A percentile compares a stretch with the other conserved stretches of the same genome.
These are phyloP conservation scores for Hydrangea macrophylla DNA, from an alignment of 148 eudicot species.

Conservation along the genomic window DNA sequence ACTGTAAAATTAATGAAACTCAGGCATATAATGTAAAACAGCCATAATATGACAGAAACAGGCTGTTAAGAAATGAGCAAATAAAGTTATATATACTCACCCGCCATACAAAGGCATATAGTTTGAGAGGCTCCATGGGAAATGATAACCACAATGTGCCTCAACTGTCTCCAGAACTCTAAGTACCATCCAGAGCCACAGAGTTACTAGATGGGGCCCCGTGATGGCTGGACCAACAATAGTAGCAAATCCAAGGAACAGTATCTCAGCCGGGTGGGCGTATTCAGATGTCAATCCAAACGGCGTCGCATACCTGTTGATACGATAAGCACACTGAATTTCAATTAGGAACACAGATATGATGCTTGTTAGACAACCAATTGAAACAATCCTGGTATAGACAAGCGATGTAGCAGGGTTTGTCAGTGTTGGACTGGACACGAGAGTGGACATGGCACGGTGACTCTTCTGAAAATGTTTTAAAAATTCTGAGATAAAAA, in stretches of 20 bases:
- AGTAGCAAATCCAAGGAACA: conserved; percentile 96
- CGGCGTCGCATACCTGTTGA: conserved; percentile 85
- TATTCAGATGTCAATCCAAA: conserved; percentile 98
- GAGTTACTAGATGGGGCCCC: conserved; percentile 84
- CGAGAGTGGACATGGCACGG: no score
- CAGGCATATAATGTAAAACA: neutral
- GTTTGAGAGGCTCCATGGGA: conserved; percentile 93
- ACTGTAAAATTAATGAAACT: conserved; percentile 31
- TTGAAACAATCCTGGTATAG: no score
- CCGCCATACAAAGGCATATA: conserved; percentile 87
- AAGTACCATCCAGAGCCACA: conserved; percentile 96
- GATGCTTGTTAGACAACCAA: no score
- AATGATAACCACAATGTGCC: conserved; percentile 93
- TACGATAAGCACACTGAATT: conserved; percentile 17
- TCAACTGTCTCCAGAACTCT: conserved; percentile 97
- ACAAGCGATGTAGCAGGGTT: no score
- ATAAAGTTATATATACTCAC: conserved; percentile 35
- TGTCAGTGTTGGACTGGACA: no score
- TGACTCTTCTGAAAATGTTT: no score
- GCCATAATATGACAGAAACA: neutral
- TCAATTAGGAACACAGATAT: neutral
- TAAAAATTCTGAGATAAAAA: no score
- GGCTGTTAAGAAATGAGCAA: neutral
- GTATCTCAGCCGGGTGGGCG: conserved; percentile 95
- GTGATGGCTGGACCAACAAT: conserved; percentile 90